These are phyloP conservation scores for Neocatenulostroma microsporum DNA, from an alignment of 2,329 filamentous ascomycete species.

Conservation along the genomic window DNA sequence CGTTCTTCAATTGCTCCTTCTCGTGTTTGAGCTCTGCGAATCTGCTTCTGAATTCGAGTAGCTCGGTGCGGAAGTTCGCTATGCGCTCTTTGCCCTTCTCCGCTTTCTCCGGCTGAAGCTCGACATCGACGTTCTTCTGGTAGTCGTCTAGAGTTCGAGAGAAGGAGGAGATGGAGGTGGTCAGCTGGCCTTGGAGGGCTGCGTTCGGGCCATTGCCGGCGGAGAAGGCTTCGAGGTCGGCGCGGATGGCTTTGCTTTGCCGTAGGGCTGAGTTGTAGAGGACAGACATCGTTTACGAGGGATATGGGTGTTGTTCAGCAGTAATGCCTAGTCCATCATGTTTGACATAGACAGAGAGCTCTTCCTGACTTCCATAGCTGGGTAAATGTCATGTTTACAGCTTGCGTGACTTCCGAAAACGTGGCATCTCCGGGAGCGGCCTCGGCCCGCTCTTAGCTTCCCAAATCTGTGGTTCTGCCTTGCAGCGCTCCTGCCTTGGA, in stretches of 20 bases:
- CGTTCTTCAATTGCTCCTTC: constrained; percentile 54
- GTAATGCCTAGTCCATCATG: no score
- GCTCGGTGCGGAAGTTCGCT: constrained; percentile 74
- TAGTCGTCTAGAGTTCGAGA: constrained; percentile 91
- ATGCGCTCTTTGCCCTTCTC: constrained; percentile 82
- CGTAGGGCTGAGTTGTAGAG: constrained; percentile 80
- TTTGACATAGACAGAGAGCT: no score
- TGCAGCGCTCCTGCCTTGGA: no score
- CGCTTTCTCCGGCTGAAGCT: constrained; percentile 84
- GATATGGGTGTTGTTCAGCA: no score
- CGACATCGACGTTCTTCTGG: constrained; percentile 71
- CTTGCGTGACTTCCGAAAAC: no score
- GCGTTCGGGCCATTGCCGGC: constrained; percentile 51
- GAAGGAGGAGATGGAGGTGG: constrained; percentile 73
- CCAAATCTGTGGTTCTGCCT: no score
- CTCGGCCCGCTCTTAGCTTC: no score
- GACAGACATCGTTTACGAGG: constrained; percentile 3
- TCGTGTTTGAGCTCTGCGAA: constrained; percentile 70
- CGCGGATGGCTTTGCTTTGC: constrained; percentile 71
- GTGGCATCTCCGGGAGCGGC: no score
- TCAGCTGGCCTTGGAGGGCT: constrained; percentile 56
- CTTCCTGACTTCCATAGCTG: no score
- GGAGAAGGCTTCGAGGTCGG: constrained; percentile 66
- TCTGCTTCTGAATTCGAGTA: constrained; percentile 68
- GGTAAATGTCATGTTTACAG: no score